A percentile compares a stretch with the other conserved stretches of the same genome.
Evolutionary conservation across 2,329 filamentous ascomycete species (phyloP).

Genomic region (Botrytis paeoniae): DNA sequence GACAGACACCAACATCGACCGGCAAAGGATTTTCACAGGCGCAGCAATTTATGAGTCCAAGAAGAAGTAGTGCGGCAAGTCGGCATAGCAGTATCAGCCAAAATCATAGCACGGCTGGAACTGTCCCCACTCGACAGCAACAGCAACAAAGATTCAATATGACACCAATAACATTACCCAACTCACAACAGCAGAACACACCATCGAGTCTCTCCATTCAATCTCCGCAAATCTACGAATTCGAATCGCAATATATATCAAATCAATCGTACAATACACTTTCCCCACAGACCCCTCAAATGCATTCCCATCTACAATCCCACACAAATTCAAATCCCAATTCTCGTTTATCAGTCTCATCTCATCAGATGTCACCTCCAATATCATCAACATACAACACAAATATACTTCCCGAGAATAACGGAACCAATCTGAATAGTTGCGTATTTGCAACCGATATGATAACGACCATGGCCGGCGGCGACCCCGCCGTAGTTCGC

Average conservation of each 20-base stretch:
- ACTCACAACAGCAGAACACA: slow-evolving; percentile 22
- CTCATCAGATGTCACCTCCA: slow-evolving; percentile 21
- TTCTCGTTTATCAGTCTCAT: slow-evolving; percentile 9
- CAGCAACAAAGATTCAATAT: slow-evolving; percentile 12
- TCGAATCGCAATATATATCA: slow-evolving; percentile 22
- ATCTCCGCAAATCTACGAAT: slow-evolving; percentile 29
- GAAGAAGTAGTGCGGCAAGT: slow-evolving; percentile 25
- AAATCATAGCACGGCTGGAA: slow-evolving; percentile 18
- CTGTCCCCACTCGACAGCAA: slow-evolving; percentile 21
- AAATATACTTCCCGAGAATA: not conserved
- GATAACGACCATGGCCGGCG: slow-evolving; percentile 44
- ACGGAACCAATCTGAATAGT: slow-evolving; percentile 31
- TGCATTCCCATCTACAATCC: slow-evolving; percentile 8
- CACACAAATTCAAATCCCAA: slow-evolving; percentile 1
- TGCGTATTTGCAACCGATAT: slow-evolving; percentile 44
- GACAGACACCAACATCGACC: slow-evolving; percentile 16
- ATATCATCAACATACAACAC: slow-evolving; percentile 15
- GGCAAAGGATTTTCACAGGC: slow-evolving; percentile 23
- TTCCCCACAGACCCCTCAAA: slow-evolving; percentile 6
- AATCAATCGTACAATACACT: slow-evolving; percentile 2
- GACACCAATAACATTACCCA: slow-evolving; percentile 1
- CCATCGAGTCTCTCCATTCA: slow-evolving; percentile 22
- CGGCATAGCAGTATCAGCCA: slow-evolving; percentile 26
- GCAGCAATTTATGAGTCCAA: slow-evolving; percentile 32
- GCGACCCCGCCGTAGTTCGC: slow-evolving; percentile 40